phyloP scores from a whole-genome alignment of 2,329 filamentous ascomycete species.

The Aspergillus pseudoviridinutans region DNA sequence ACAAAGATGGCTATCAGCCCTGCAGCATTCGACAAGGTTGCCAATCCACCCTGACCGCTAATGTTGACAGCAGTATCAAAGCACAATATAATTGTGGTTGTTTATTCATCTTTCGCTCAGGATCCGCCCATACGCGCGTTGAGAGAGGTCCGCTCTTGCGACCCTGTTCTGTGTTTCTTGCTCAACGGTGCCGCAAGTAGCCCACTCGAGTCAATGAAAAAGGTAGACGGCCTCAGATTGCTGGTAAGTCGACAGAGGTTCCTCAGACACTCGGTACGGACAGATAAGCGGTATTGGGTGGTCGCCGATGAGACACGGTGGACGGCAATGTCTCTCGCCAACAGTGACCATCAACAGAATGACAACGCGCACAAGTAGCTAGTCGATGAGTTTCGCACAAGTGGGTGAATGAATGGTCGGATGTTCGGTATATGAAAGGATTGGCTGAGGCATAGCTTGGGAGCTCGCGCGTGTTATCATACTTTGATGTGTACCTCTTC shows the following conservation, averaged over 20 bases:
- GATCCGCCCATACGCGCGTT: neutral
- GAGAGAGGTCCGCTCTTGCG: neutral
- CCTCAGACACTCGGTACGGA: neutral
- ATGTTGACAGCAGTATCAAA: neutral
- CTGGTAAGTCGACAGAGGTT: neutral
- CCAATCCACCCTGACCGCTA: neutral
- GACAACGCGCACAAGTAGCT: conserved; percentile 16
- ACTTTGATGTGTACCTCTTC: neutral
- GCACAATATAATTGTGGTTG: neutral
- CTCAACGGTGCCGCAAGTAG: neutral
- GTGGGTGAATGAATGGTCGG: conserved; percentile 22
- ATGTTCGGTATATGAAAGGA: conserved; percentile 16
- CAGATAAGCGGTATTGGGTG: neutral
- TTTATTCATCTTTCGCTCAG: neutral
- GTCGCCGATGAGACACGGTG: neutral
- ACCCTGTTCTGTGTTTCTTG: neutral
- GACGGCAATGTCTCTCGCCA: neutral
- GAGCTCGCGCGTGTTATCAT: conserved; percentile 10
- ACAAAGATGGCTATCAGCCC: neutral
- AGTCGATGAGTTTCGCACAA: conserved; percentile 14
- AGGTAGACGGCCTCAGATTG: neutral
- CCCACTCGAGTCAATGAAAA: neutral
- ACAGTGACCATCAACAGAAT: neutral
- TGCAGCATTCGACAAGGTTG: neutral
- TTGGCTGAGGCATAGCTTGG: conserved; percentile 20